Base-by-base conservation (phyloP, 139 green algal genomes). In the Picochlorum costavermella region DNA sequence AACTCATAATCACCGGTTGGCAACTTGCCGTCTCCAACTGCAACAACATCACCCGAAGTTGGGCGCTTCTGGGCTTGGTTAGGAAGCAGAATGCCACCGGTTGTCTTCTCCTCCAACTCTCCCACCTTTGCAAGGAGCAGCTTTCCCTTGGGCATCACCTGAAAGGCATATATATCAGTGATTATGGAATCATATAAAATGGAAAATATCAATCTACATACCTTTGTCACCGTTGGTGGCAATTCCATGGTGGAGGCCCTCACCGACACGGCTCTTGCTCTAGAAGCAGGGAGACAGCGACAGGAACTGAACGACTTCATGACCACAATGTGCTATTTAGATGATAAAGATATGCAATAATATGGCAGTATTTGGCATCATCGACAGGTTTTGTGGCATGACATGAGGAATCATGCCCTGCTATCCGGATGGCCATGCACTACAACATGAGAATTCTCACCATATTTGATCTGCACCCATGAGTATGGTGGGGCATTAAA, bases 81-180 rank as follows among this genome's bases (percentile, higher is more conserved):
- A 1, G 92, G 92, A 56, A 98, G 81, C 61, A 98, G 61, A 26
- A 98, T 85, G 44, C 92, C 92, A 26, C 89, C 92, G 11, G 79
- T 66, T 10, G 77, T 94, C 66, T 85, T 86, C 31, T 82, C 58
- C 76, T 97, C 86, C 49, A 77, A 75, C 58, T 89, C 78, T 29
- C 86, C 85, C 8, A 96, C 82, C 73, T 90, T 92, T 1, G 92
- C 84, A 31, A 98, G 77, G 17, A 97, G 79, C 16, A 92, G 79
- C 48, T 96, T 89, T 4, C 88, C 92, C 40, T 90, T 77, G 11
- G 92, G 92, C 60, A 75, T 87, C 16, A 98, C 76, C 60, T 85
- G 76, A 12, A n/a, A 29, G 26, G 10, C 29, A 61, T 45, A 29
- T n/a, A n/a, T 0, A n/a, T 11, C 14, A 2, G 26, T 26, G 12